Evolutionary conservation across 129 eudicot genomes (phyloP), one percentile per base, ranked within the genome.

Genomic region (Escallonia herrerae): DNA sequence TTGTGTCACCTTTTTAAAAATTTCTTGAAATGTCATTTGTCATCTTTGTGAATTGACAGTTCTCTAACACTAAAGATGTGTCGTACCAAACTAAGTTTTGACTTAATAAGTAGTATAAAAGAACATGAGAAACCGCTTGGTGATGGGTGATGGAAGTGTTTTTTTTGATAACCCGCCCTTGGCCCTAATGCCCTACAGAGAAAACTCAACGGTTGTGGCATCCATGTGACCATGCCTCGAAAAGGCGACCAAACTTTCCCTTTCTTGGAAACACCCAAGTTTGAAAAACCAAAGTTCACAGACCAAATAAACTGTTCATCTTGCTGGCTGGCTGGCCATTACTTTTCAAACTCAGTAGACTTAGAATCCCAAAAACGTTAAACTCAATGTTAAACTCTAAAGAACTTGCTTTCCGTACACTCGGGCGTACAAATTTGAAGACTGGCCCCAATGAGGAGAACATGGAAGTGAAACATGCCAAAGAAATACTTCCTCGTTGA

Each of bases 211-310:
- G n/a, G 49, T 43, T 7, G 67, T 63, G 58, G 60, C 50, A 38
- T 48, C 45, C 67, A 70, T 49, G 74, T 70, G 74, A 33, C 8
- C 2, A 37, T 70, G 59, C 60, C 74, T 70, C 33, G 66, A 46
- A 60, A 61, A 62, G n/a, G 22, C 15, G 12, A 48, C 14, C 53
- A 40, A 6, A 40, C 15, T 50, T 50, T 3, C 45, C 61, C 15
- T 70, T 70, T 70, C 33, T 50, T 15, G 5, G 51, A 67, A 67
- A 40, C 48, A 52, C 60, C 58, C 6, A 41, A 56, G 49, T 66
- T 65, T 65, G 48, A 65, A 65, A 14, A 49, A 4, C 46, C 52
- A 15, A 15, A 5, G 14, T 38, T 15, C 39, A 4, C 11, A 6
- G 6, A 51, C 8, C 33, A 22, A 22, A 22, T 22, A 22, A 22